Evolutionary conservation across 139 green algal species (phyloP).

Genomic region (Ostreobium quekettii): DNA sequence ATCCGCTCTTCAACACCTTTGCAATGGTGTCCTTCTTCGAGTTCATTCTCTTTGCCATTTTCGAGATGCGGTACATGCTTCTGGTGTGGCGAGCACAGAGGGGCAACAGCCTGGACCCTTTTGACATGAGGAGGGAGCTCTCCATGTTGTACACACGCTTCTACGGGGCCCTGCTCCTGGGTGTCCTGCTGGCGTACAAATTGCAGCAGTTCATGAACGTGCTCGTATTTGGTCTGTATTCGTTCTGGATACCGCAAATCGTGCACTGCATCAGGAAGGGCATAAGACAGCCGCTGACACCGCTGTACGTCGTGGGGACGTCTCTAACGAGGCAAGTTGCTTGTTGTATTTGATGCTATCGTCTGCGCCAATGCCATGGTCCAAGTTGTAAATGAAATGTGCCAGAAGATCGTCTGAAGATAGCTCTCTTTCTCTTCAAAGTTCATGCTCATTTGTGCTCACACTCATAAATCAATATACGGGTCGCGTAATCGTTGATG

Average conservation of each 20-base stretch:
- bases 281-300: constrained; percentile 52
- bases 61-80: constrained; percentile 81
- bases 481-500: too few species aligned
- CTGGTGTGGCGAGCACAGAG: constrained; percentile 64
- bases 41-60: constrained; percentile 80
- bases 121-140: constrained; percentile 58
- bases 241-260: constrained; percentile 85
- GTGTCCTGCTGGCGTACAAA: constrained; percentile 47
- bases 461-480: too few species aligned
- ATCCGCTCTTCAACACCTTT: constrained; percentile 73
- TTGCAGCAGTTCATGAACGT: constrained; percentile 32
- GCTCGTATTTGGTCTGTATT: constrained; percentile 46
- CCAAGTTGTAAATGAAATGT: too few species aligned
- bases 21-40: constrained; percentile 64
- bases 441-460: too few species aligned
- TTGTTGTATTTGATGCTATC: too few species aligned
- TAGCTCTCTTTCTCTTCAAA: too few species aligned
- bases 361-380: too few species aligned
- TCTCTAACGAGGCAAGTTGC: constrained; percentile 27
- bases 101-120: constrained; percentile 32
- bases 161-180: constrained; percentile 57
- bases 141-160: constrained; percentile 75
- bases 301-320: constrained; percentile 69
- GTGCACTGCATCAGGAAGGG: constrained; percentile 46
- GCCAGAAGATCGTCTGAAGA: too few species aligned